These are phyloP conservation scores for Cotoneaster glaucophyllus DNA, from an alignment of 306 rosid genomes.

Conservation along the genomic window DNA sequence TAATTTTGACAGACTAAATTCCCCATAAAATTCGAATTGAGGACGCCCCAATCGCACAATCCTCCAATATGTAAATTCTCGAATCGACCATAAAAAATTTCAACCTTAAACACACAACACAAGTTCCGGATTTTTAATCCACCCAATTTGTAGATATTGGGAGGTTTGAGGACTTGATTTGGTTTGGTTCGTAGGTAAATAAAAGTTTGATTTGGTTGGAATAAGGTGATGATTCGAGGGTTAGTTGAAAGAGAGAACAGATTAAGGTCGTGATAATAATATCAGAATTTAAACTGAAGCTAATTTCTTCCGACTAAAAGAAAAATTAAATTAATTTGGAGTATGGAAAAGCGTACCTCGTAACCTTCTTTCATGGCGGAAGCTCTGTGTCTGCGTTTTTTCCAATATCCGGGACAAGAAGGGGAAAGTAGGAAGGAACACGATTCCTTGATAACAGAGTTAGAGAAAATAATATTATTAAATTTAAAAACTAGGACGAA, in stretches of 20 bases:
- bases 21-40: neutral
- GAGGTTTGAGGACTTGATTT: neutral
- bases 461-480: accelerated
- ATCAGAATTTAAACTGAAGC: neutral
- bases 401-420: neutral
- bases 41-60: neutral
- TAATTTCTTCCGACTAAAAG: neutral
- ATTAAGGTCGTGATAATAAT: neutral
- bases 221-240: neutral
- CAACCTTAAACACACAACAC: neutral
- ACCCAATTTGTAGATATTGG: neutral
- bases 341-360: slow-evolving; percentile 34
- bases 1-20: neutral
- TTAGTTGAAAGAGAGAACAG: neutral
- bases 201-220: neutral
- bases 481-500: accelerated
- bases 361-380: slow-evolving; percentile 49
- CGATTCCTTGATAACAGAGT: too few species aligned
- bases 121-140: too few species aligned
- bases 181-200: neutral
- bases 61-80: neutral
- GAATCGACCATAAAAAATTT: too few species aligned
- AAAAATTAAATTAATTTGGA: neutral
- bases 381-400: neutral
- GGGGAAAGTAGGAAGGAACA: neutral